Percentiles rank a stretch among this genome's conserved stretches.
These are phyloP conservation scores for Malus hybrid DNA, from an alignment of 331 rosid species.

Conservation along the genomic window DNA sequence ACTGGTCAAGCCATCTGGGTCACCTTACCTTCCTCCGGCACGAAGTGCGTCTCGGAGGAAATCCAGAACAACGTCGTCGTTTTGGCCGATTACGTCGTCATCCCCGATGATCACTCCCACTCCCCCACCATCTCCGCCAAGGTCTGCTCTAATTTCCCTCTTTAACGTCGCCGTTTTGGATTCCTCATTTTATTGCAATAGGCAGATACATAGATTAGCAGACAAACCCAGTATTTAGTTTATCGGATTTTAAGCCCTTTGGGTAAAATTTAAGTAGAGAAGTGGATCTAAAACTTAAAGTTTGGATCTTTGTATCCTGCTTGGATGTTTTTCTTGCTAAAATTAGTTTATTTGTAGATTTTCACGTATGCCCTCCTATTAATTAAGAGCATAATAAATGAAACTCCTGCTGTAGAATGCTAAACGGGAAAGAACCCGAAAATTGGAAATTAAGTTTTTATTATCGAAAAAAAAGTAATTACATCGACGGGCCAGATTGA, in stretches of 20 bases:
- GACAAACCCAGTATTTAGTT: not conserved
- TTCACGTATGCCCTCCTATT: not conserved
- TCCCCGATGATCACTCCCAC: conserved; percentile 32
- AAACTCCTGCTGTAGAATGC: not conserved
- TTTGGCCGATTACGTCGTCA: conserved; percentile 60
- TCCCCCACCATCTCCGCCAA: conserved; percentile 52
- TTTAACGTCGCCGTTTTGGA: not conserved
- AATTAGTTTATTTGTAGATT: not conserved
- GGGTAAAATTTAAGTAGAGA: not conserved
- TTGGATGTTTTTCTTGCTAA: not conserved
- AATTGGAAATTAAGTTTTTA: not conserved
- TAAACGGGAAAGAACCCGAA: not conserved
- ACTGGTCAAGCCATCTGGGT: conserved; percentile 50
- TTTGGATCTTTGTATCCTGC: not conserved
- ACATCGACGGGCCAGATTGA: not conserved
- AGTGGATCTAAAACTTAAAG: not conserved
- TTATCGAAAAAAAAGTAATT: not conserved
- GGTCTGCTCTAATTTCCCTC: conserved; percentile 21
- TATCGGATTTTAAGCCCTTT: not conserved
- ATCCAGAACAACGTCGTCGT: conserved; percentile 81
- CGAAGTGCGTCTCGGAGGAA: conserved; percentile 88
- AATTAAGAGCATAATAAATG: not conserved
- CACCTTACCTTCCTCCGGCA: conserved; percentile 44
- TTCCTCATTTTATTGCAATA: not conserved
- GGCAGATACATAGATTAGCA: not conserved